Percentiles rank a stretch among this genome's conserved stretches.
Conservation (phyloP, 2,329 filamentous ascomycete species). For the Exophiala spinifera region DNA sequence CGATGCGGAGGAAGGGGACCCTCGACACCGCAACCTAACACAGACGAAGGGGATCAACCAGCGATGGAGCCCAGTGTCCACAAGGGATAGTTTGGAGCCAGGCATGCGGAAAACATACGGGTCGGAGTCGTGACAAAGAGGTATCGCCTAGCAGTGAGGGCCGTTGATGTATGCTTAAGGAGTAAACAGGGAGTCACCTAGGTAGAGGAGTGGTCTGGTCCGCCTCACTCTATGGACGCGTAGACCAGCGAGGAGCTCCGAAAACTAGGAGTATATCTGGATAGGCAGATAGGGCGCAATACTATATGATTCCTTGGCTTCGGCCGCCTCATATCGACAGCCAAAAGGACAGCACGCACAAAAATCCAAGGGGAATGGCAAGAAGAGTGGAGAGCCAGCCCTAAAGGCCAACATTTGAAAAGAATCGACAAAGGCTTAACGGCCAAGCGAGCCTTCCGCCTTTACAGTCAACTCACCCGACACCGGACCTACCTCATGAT, state of each 20-base stretch:
- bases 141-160: constrained; percentile 2
- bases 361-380: constrained; percentile 14
- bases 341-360: neutral
- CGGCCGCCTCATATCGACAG: constrained; percentile 4
- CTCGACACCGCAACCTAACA: neutral
- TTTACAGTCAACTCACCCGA: constrained; percentile 23
- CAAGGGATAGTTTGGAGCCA: constrained; percentile 3
- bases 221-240: neutral
- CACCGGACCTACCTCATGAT: constrained; percentile 25
- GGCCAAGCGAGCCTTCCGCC: constrained; percentile 7
- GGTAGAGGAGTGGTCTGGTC: constrained; percentile 2
- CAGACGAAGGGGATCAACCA: neutral
- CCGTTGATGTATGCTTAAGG: constrained; percentile 6
- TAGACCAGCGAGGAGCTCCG: constrained; percentile 3
- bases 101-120: constrained; percentile 3
- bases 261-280: constrained; percentile 5
- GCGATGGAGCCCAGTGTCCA: neutral
- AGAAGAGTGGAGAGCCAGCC: constrained; percentile 5
- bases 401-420: constrained; percentile 2
- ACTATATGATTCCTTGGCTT: constrained; percentile 6
- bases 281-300: constrained; percentile 4
- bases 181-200: constrained; percentile 2
- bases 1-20: neutral
- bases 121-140: constrained; percentile 4
- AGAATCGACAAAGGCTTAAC: constrained; percentile 10